Percentiles rank a stretch among this genome's conserved stretches.
Evolutionary conservation across 2,329 filamentous ascomycete species (phyloP).

Genomic region (Colletotrichum agaves): DNA sequence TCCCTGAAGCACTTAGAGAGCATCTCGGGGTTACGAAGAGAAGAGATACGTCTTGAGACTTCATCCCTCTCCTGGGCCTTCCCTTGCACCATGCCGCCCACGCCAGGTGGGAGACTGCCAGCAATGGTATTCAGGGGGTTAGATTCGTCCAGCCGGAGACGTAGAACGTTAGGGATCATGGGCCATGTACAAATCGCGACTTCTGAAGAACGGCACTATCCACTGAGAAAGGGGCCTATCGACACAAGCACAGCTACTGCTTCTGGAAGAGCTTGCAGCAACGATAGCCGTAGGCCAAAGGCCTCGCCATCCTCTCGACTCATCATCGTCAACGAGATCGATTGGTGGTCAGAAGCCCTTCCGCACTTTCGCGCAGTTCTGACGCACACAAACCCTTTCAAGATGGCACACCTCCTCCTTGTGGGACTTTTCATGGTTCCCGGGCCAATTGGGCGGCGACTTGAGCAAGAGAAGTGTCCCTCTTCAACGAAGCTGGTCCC

Average conservation of each 20-base stretch:
- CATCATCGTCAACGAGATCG: background rate
- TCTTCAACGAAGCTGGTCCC: slow-evolving; percentile 22
- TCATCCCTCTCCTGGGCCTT: background rate
- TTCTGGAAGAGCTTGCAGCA: slow-evolving; percentile 11
- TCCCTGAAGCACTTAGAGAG: slow-evolving; percentile 6
- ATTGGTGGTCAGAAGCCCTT: background rate
- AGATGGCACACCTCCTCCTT: slow-evolving; percentile 2
- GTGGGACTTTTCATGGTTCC: background rate
- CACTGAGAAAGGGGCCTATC: background rate
- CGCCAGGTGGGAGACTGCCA: background rate
- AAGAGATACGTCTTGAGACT: slow-evolving; percentile 10
- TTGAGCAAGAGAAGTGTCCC: background rate
- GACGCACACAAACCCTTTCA: slow-evolving; percentile 18
- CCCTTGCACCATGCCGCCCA: slow-evolving; percentile 16
- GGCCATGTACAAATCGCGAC: background rate
- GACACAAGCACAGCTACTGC: background rate
- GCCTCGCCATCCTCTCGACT: background rate
- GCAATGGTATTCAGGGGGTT: slow-evolving; percentile 4
- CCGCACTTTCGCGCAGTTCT: slow-evolving; percentile 3
- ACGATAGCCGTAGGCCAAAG: slow-evolving; percentile 8
- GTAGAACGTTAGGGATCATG: background rate
- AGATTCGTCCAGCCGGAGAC: slow-evolving; percentile 2
- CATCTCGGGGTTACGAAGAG: slow-evolving; percentile 11
- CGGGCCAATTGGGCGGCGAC: slow-evolving; percentile 12
- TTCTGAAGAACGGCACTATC: background rate